Conservation (phyloP, 495 filamentous ascomycete species). For the Aspergillus cavernicola region DNA sequence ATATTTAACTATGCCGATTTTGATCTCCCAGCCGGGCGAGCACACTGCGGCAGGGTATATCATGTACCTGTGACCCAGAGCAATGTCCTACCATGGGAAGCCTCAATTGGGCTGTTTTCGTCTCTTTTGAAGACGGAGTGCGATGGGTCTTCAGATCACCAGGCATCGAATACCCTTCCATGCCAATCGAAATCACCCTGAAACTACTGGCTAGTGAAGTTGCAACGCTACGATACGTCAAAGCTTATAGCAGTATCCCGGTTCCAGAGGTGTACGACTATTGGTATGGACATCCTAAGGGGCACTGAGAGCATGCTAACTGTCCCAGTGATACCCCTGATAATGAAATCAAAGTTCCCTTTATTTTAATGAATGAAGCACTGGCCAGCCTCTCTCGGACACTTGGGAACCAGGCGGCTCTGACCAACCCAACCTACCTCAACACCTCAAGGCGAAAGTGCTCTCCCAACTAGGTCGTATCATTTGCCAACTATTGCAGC, state of each 20-base stretch:
- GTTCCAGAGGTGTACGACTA: conserved; percentile 25
- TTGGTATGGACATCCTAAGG: conserved; percentile 7
- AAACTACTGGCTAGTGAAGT: conserved; percentile 25
- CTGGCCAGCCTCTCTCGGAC: conserved; percentile 20
- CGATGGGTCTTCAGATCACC: conserved; percentile 29
- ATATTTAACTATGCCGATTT: conserved; percentile 23
- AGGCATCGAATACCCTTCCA: conserved; percentile 1
- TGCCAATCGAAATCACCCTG: conserved; percentile 17
- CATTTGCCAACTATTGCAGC: conserved; percentile 23
- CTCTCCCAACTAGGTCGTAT: conserved; percentile 19
- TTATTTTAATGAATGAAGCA: conserved; percentile 28
- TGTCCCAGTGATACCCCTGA: conserved; percentile 18
- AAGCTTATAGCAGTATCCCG: conserved; percentile 24
- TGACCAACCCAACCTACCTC: conserved; percentile 12
- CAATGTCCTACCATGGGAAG: conserved; percentile 24
- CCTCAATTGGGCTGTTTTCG: conserved; percentile 27
- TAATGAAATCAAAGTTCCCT: conserved; percentile 24
- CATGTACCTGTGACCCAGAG: conserved; percentile 20
- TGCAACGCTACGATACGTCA: conserved; percentile 24
- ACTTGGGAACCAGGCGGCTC: conserved; percentile 16
- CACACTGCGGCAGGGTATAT: conserved; percentile 17
- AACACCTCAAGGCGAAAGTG: conserved; percentile 18
- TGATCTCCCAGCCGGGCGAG: conserved; percentile 21
- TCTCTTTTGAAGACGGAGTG: conserved; percentile 24
- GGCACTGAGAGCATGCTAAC: too few species aligned